phyloP scores from a whole-genome alignment of 257 asterid genomes.

The Petunia secreta region DNA sequence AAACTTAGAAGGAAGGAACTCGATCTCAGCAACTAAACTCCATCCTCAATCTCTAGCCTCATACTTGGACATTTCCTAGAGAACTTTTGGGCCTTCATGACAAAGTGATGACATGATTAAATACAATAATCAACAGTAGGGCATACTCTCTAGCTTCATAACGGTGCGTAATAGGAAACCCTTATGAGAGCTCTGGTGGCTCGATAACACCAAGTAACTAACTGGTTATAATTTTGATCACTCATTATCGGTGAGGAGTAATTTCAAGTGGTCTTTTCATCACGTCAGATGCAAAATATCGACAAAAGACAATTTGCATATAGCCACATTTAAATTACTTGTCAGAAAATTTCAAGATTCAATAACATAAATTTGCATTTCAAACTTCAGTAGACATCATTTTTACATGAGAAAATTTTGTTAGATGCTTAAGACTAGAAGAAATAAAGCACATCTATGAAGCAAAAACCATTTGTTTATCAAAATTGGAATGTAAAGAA shows the following conservation, averaged over 20 bases:
- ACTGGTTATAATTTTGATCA: neutral
- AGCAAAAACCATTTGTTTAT: neutral
- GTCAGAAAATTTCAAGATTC: slow-evolving; percentile 17
- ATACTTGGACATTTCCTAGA: neutral
- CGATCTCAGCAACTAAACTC: neutral
- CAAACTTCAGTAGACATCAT: neutral
- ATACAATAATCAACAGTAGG: neutral
- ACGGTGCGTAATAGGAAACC: slow-evolving; percentile 4
- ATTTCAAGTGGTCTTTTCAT: neutral
- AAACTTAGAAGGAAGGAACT: neutral
- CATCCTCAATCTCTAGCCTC: neutral
- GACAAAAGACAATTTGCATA: slow-evolving; percentile 6
- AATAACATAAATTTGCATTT: neutral
- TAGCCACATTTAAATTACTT: neutral
- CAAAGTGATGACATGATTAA: neutral
- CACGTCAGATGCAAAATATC: neutral
- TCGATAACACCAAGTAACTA: slow-evolving; percentile 4
- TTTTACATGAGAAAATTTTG: neutral
- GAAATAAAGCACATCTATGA: neutral
- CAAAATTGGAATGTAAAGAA: neutral
- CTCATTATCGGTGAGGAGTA: neutral
- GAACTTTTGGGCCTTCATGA: neutral
- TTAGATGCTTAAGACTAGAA: neutral
- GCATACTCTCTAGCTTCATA: slow-evolving; percentile 8
- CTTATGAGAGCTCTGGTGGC: slow-evolving; percentile 17